A percentile compares a stretch with the other conserved stretches of the same genome.
phyloP scores from a whole-genome alignment of 495 filamentous ascomycete genomes.

The Amorphotheca resinae region DNA sequence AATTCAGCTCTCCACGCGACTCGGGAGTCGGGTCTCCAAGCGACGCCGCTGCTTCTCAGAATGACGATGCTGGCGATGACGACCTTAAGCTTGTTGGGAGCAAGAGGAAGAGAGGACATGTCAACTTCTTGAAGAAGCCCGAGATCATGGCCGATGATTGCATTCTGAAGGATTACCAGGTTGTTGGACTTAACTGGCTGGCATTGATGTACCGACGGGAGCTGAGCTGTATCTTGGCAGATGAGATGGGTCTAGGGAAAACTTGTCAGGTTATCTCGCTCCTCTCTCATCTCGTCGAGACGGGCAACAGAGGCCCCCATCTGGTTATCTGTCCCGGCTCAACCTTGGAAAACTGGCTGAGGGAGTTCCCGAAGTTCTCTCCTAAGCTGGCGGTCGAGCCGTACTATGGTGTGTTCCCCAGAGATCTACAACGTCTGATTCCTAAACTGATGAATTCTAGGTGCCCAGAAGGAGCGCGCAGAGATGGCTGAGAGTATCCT shows the following conservation, averaged over 20 bases:
- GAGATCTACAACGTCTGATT: not conserved
- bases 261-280: constrained; percentile 94
- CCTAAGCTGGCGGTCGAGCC: constrained; percentile 60
- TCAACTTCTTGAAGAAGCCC: constrained; percentile 55
- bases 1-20: constrained; percentile 32
- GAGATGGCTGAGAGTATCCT: constrained; percentile 54
- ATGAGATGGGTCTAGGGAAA: constrained; percentile 97
- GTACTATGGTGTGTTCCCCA: constrained; percentile 51
- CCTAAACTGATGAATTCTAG: constrained; percentile 5
- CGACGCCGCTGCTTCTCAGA: constrained; percentile 34
- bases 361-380: constrained; percentile 82
- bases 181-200: constrained; percentile 93
- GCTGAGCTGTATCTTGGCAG: constrained; percentile 79
- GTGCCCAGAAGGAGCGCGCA: constrained; percentile 45
- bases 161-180: constrained; percentile 78
- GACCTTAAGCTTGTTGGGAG: constrained; percentile 23
- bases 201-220: constrained; percentile 62
- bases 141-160: constrained; percentile 56
- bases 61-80: constrained; percentile 37
- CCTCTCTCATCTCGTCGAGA: constrained; percentile 67
- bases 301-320: constrained; percentile 58
- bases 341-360: constrained; percentile 88
- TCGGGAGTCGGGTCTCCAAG: constrained; percentile 65
- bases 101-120: constrained; percentile 22
- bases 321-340: constrained; percentile 84